Conservation (phyloP, 2,329 filamentous ascomycete species). For the Sporothrix euskadiensis region DNA sequence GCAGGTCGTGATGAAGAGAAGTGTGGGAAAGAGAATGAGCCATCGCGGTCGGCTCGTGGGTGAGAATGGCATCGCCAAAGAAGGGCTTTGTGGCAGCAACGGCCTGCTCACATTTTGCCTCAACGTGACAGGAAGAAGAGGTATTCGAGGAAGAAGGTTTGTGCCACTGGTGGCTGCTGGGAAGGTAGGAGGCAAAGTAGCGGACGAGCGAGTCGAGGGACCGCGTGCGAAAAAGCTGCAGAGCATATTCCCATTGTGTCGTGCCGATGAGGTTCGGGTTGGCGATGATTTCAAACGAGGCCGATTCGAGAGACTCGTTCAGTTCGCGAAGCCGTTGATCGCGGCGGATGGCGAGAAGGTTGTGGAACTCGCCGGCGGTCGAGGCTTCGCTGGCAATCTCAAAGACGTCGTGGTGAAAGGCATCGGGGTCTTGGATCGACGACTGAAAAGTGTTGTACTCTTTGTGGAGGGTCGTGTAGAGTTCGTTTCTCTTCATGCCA, state of each 20-base stretch:
- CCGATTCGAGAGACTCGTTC: constrained; percentile 56
- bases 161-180: constrained; percentile 52
- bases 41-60: constrained; percentile 48
- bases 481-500: constrained; percentile 60
- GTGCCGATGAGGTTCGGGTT: constrained; percentile 60
- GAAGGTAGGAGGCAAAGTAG: constrained; percentile 61
- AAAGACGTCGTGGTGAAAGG: constrained; percentile 62
- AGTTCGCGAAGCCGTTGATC: constrained; percentile 56
- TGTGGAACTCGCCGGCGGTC: constrained; percentile 56
- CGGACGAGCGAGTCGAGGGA: constrained; percentile 62
- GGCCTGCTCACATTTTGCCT: not conserved
- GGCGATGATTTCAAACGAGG: constrained; percentile 61
- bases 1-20: constrained; percentile 40
- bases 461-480: constrained; percentile 59
- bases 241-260: constrained; percentile 58
- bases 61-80: constrained; percentile 49
- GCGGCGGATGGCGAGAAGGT: constrained; percentile 55
- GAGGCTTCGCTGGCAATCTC: constrained; percentile 56
- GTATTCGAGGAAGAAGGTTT: constrained; percentile 34
- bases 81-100: constrained; percentile 39
- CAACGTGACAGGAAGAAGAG: not conserved
- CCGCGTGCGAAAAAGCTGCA: constrained; percentile 60
- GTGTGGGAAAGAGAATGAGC: constrained; percentile 32
- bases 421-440: constrained; percentile 59
- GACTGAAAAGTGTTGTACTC: constrained; percentile 61